Conservation (phyloP, 2,329 filamentous ascomycete species). For the Beauveria asiatica region DNA sequence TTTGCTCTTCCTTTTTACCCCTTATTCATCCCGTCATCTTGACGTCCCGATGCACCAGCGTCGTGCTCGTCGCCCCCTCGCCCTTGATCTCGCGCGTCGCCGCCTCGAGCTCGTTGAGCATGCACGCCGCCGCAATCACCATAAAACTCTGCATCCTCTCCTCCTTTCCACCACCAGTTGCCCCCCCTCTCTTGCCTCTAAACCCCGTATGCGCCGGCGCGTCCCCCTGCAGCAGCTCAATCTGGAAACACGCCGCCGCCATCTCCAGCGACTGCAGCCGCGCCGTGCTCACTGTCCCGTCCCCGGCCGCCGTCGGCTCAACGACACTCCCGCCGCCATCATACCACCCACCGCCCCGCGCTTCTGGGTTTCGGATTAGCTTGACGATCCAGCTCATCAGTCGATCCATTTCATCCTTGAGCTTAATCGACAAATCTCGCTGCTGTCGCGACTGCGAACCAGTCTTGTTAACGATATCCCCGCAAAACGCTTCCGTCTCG, state of each 20-base stretch:
- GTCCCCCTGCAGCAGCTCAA: constrained; percentile 1
- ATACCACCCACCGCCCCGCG: not conserved
- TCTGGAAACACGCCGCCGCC: constrained; percentile 14
- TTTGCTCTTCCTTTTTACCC: too few species aligned
- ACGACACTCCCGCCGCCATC: too few species aligned
- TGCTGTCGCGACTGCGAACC: constrained; percentile 42
- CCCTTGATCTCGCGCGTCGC: constrained; percentile 12
- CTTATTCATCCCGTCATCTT: not conserved
- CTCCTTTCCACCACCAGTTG: not conserved
- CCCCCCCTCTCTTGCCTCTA: not conserved
- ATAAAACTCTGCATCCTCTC: constrained; percentile 9
- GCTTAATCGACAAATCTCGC: constrained; percentile 41
- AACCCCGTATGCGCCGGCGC: not conserved
- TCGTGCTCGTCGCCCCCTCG: not conserved
- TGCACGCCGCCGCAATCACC: constrained; percentile 18
- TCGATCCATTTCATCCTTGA: constrained; percentile 43
- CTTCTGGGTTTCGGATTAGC: constrained; percentile 21
- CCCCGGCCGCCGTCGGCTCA: not conserved
- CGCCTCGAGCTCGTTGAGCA: constrained; percentile 22
- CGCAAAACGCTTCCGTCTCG: constrained; percentile 48
- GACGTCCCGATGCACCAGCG: not conserved
- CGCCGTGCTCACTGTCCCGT: not conserved
- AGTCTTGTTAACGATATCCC: constrained; percentile 43
- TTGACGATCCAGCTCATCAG: constrained; percentile 33
- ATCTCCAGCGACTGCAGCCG: constrained; percentile 11